phyloP scores from a whole-genome alignment of 768 basidiomycete genomes.

The Glaciozyma antarctica region DNA sequence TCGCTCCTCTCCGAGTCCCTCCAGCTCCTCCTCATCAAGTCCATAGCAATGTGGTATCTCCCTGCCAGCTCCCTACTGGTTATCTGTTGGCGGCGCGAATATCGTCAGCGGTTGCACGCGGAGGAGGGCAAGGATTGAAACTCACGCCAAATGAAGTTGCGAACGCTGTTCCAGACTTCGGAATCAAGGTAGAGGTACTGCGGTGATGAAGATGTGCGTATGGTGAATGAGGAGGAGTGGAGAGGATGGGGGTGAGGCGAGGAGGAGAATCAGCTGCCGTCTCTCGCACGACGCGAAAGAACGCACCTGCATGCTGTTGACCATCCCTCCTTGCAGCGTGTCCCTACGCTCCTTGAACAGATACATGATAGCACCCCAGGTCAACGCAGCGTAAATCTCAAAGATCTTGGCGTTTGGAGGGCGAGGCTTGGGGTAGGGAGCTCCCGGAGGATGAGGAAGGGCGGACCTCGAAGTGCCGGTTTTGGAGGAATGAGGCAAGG shows the following conservation, averaged over 20 bases:
- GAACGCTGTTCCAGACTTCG: constrained; percentile 69
- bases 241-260: too few species aligned
- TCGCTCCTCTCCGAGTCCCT: too few species aligned
- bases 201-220: too few species aligned
- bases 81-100: too few species aligned
- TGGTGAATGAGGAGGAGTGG: not conserved
- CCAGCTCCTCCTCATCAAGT: too few species aligned
- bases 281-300: constrained; percentile 12
- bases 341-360: constrained; percentile 77
- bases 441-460: constrained; percentile 38
- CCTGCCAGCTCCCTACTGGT: too few species aligned
- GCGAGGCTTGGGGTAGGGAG: constrained; percentile 47
- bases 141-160: constrained; percentile 66
- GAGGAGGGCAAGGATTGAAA: too few species aligned
- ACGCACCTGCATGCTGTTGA: constrained; percentile 67
- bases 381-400: constrained; percentile 71
- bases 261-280: not conserved
- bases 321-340: constrained; percentile 94
- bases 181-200: constrained; percentile 86
- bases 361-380: constrained; percentile 97
- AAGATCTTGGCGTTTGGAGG: constrained; percentile 81
- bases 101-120: too few species aligned
- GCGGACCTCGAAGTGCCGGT: constrained; percentile 27
- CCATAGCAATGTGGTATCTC: too few species aligned
- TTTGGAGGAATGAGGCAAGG: constrained; percentile 30